Conservation (phyloP, 228 moss, liverwort and hornwort genomes). For the Sphagnum magellanicum region DNA sequence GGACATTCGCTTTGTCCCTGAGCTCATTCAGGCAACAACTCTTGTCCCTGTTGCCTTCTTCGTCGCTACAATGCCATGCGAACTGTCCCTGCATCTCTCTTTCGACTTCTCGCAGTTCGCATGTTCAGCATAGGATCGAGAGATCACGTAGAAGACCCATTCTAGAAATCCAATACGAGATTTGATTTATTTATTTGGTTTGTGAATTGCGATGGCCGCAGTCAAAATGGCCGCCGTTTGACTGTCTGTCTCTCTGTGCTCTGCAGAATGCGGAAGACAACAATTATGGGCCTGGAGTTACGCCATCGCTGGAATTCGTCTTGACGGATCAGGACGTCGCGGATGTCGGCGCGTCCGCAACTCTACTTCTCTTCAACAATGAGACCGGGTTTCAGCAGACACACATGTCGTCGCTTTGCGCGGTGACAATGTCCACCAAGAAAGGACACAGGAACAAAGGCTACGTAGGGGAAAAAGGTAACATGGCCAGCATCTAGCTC, state of each 20-base stretch:
- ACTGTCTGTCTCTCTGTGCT: not conserved
- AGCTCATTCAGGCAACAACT: conserved; percentile 1
- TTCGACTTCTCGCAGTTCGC: not conserved
- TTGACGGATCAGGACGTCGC: conserved; percentile 11
- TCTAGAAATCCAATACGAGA: too few relatives aligned
- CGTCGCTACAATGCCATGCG: not conserved
- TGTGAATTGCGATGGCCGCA: not conserved
- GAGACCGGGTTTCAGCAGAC: conserved; percentile 9
- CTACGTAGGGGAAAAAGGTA: conserved; percentile 15
- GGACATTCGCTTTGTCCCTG: conserved; percentile 4
- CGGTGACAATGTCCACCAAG: conserved; percentile 9
- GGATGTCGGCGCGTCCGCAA: conserved; percentile 3
- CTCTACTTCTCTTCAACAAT: conserved; percentile 18
- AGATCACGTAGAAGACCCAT: too few relatives aligned
- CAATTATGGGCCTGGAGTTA: conserved; percentile 1
- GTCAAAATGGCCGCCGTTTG: not conserved
- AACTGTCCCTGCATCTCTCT: too few relatives aligned
- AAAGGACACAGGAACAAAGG: conserved; percentile 8
- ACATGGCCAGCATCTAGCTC: not conserved
- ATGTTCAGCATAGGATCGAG: not conserved
- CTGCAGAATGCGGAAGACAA: conserved; percentile 14
- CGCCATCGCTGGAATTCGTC: conserved; percentile 10
- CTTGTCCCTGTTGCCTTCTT: not conserved
- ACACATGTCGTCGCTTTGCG: conserved; percentile 12
- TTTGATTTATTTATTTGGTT: too few relatives aligned